These are phyloP conservation scores for Aspergillus alliaceus DNA, from an alignment of 2,329 filamentous ascomycete genomes.

Conservation along the genomic window DNA sequence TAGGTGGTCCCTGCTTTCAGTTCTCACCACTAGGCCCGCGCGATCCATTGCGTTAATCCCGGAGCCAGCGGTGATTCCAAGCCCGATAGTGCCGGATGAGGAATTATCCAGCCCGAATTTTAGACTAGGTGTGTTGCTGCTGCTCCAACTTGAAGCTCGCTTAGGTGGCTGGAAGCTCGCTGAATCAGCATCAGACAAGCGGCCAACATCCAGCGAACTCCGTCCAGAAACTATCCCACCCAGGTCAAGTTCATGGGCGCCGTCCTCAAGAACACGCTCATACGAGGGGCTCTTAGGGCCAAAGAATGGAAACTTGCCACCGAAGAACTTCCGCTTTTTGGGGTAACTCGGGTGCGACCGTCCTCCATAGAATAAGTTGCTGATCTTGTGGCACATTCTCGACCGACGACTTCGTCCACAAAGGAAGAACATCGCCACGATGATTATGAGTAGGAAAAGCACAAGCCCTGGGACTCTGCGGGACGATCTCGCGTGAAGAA, in stretches of 20 bases:
- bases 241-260: slow-evolving; percentile 74
- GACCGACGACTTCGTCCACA: slow-evolving; percentile 75
- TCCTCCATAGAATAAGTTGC: slow-evolving; percentile 30
- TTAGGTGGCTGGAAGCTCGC: slow-evolving; percentile 60
- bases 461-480: slow-evolving; percentile 72
- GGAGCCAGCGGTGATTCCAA: slow-evolving; percentile 35
- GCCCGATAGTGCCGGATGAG: slow-evolving; percentile 39
- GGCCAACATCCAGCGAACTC: slow-evolving; percentile 60
- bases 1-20: slow-evolving; percentile 81
- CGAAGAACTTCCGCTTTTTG: slow-evolving; percentile 63
- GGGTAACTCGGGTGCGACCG: slow-evolving; percentile 32
- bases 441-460: slow-evolving; percentile 72
- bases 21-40: slow-evolving; percentile 74
- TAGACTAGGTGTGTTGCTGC: slow-evolving; percentile 30
- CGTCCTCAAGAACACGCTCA: slow-evolving; percentile 83
- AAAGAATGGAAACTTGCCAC: slow-evolving; percentile 47
- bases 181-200: slow-evolving; percentile 56
- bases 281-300: slow-evolving; percentile 55
- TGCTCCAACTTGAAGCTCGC: slow-evolving; percentile 34
- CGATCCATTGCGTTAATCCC: slow-evolving; percentile 54
- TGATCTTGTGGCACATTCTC: slow-evolving; percentile 59
- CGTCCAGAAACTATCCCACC: slow-evolving; percentile 58
- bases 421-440: slow-evolving; percentile 70
- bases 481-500: slow-evolving; percentile 66
- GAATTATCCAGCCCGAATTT: slow-evolving; percentile 42